A percentile compares a stretch with the other conserved stretches of the same genome.
These are phyloP conservation scores for Microthlaspi erraticum DNA, from an alignment of 345 rosid genomes.

Conservation along the genomic window DNA sequence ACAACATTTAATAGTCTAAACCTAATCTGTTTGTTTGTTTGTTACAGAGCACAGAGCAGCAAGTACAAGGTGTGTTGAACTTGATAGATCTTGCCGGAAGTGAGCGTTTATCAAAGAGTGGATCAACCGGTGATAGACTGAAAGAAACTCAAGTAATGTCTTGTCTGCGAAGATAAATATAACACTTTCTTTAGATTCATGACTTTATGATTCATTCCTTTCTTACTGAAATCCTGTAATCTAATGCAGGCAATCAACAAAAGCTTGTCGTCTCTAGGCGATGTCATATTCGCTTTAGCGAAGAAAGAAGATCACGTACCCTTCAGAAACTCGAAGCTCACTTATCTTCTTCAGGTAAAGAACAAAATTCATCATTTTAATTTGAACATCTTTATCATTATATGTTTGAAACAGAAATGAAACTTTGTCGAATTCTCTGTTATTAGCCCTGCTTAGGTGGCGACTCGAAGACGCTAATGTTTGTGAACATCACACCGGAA, in stretches of 20 bases:
- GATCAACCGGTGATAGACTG: slow-evolving; percentile 92
- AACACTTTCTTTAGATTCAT: not conserved
- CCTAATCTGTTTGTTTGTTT: not conserved
- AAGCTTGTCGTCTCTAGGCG: slow-evolving; percentile 87
- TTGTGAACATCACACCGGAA: slow-evolving; percentile 91
- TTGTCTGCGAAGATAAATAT: slow-evolving; percentile 3
- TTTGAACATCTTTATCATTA: slow-evolving; percentile 1
- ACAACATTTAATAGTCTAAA: slow-evolving; percentile 6
- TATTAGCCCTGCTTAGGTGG: slow-evolving; percentile 97
- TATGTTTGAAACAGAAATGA: not conserved
- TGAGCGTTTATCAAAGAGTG: slow-evolving; percentile 94
- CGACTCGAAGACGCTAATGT: slow-evolving; percentile 94
- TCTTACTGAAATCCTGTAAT: slow-evolving; percentile 9
- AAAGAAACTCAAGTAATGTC: slow-evolving; percentile 89
- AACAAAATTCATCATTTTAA: not conserved
- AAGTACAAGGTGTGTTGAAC: slow-evolving; percentile 91
- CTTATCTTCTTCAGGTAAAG: slow-evolving; percentile 95
- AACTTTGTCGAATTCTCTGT: slow-evolving; percentile 24
- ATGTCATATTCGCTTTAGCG: slow-evolving; percentile 89
- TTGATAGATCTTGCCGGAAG: slow-evolving; percentile 99
- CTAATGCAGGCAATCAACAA: slow-evolving; percentile 80
- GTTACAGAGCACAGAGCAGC: slow-evolving; percentile 89
- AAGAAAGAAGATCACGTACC: slow-evolving; percentile 97
- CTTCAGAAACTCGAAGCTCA: slow-evolving; percentile 96
- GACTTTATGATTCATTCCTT: not conserved